Evolutionary conservation across 768 basidiomycete species (phyloP).

Genomic region (Tricholoma hemisulphureum): DNA sequence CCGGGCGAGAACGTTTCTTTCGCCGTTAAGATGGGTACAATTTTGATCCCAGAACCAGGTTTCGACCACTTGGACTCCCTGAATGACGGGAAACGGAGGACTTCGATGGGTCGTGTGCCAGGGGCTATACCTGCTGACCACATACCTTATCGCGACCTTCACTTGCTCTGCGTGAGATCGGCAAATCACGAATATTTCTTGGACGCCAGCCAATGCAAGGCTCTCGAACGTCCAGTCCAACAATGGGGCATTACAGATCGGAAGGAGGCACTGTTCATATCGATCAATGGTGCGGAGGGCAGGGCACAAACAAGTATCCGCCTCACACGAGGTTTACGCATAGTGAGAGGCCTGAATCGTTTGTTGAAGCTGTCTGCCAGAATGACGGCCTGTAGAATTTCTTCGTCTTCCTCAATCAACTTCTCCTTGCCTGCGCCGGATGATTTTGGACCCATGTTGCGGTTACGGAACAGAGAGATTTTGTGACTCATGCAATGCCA

Average conservation of each 20-base stretch:
- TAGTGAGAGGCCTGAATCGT: constrained; percentile 87
- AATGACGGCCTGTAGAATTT: constrained; percentile 90
- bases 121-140: constrained; percentile 8
- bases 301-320: constrained; percentile 4
- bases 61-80: constrained; percentile 87
- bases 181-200: constrained; percentile 95
- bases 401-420: constrained; percentile 68
- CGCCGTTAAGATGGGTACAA: constrained; percentile 81
- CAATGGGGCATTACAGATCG: constrained; percentile 90
- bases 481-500: constrained; percentile 23
- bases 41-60: constrained; percentile 74
- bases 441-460: constrained; percentile 65
- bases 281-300: constrained; percentile 8
- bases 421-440: constrained; percentile 57
- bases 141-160: constrained; percentile 80
- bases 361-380: constrained; percentile 97
- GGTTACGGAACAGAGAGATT: constrained; percentile 12
- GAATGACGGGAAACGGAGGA: constrained; percentile 11
- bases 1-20: constrained; percentile 87
- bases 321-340: constrained; percentile 80
- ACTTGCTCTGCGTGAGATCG: constrained; percentile 87
- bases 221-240: constrained; percentile 97
- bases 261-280: constrained; percentile 73
- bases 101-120: constrained; percentile 12
- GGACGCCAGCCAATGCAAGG: constrained; percentile 90